These are phyloP conservation scores for Ilex paraguariensis DNA, from an alignment of 305 asterid genomes.

Conservation along the genomic window DNA sequence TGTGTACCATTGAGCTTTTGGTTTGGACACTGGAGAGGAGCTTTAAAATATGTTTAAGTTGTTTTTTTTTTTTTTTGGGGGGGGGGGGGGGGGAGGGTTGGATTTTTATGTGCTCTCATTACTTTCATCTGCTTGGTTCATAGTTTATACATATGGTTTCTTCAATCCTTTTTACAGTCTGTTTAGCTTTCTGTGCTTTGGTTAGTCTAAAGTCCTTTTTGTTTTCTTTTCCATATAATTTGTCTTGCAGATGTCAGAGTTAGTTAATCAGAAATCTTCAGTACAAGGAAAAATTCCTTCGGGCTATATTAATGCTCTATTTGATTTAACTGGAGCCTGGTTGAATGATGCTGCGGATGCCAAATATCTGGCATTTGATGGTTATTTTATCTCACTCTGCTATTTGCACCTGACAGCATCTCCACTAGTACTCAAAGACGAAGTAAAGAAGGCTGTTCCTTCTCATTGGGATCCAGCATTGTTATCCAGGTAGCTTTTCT, in stretches of 20 bases:
- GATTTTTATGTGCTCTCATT: background rate
- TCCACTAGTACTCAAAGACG: conserved; percentile 75
- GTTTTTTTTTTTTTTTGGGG: background rate
- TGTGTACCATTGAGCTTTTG: too few relatives aligned
- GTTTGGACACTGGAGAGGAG: too few relatives aligned
- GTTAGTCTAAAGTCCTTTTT: background rate
- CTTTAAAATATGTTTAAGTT: background rate
- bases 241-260: conserved; percentile 85
- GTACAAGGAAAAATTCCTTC: conserved; percentile 94
- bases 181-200: background rate
- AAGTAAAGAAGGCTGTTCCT: conserved; percentile 92
- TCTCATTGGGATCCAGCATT: conserved; percentile 91
- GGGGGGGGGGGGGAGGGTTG: too few relatives aligned
- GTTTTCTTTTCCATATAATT: background rate
- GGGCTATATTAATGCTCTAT: conserved; percentile 80
- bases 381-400: conserved; percentile 85
- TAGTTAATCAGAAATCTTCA: conserved; percentile 85
- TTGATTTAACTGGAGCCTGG: conserved; percentile 94
- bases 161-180: too few relatives aligned
- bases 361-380: conserved; percentile 83
- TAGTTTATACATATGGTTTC: too few relatives aligned
- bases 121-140: background rate
- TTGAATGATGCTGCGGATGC: conserved; percentile 85
- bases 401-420: conserved; percentile 81
- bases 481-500: conserved; percentile 67